phyloP scores from a whole-genome alignment of 371 early-diverging fungal species.

The Lichtheimia ramosa region DNA sequence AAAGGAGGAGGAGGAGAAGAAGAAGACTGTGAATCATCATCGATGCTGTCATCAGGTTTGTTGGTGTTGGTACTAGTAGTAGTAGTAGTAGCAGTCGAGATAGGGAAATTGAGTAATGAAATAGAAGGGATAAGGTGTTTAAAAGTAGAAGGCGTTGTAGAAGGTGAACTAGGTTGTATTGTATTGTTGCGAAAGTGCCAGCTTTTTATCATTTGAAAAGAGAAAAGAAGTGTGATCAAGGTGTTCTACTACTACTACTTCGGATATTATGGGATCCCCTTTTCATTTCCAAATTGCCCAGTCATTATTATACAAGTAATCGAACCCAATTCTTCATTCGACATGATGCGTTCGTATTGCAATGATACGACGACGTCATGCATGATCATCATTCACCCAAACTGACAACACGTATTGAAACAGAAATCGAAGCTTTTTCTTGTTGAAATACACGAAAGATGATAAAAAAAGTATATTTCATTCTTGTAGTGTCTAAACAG shows the following conservation, averaged over 20 bases:
- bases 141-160: conserved; percentile 14
- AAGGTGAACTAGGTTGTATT: background rate
- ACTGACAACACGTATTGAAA: too few relatives aligned
- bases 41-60: background rate
- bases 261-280: too few relatives aligned
- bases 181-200: background rate
- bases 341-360: too few relatives aligned
- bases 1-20: conserved; percentile 20
- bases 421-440: too few relatives aligned
- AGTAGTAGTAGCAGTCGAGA: background rate
- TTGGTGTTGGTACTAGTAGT: background rate
- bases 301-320: too few relatives aligned
- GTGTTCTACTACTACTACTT: too few relatives aligned
- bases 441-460: too few relatives aligned
- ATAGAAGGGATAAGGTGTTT: conserved; percentile 38
- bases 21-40: background rate
- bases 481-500: conserved; percentile 29
- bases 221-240: too few relatives aligned
- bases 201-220: background rate
- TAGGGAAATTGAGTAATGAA: conserved; percentile 30
- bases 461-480: background rate
- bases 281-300: too few relatives aligned
- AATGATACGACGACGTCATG: too few relatives aligned
- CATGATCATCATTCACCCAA: too few relatives aligned
- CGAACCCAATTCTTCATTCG: too few relatives aligned